A percentile compares a stretch with the other conserved stretches of the same genome.
Evolutionary conservation across 148 eudicot species (phyloP).

Genomic region (Chenopodium suecicum): DNA sequence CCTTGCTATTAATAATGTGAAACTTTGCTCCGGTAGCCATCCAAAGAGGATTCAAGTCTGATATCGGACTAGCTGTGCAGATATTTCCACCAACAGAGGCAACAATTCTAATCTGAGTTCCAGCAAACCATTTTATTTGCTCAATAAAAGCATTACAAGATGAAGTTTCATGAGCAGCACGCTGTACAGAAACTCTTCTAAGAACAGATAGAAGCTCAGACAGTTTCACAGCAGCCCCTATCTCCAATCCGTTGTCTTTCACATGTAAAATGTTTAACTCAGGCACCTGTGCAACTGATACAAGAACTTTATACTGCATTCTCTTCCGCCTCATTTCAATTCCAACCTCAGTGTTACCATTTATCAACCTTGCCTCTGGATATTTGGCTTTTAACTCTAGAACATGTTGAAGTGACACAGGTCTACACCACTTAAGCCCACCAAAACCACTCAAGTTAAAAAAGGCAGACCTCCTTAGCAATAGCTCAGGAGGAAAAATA

Average conservation of each 20-base stretch:
- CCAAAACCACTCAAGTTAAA: conserved; percentile 64
- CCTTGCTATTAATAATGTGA: conserved; percentile 63
- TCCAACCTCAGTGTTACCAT: conserved; percentile 92
- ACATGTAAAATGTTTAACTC: conserved; percentile 71
- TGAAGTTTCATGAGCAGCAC: conserved; percentile 60
- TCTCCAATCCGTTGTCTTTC: conserved; percentile 82
- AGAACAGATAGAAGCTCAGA: conserved; percentile 62
- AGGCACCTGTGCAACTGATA: conserved; percentile 70
- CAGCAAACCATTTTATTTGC: conserved; percentile 98
- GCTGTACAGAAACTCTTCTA: conserved; percentile 44
- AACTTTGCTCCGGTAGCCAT: conserved; percentile 91
- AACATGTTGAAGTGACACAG: conserved; percentile 71
- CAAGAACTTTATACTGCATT: conserved; percentile 64
- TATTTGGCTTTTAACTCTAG: conserved; percentile 72
- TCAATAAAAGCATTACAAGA: conserved; percentile 80
- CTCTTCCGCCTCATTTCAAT: conserved; percentile 91
- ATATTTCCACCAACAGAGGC: conserved; percentile 98
- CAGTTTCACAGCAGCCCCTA: conserved; percentile 83
- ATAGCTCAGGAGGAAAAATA: conserved; percentile 89
- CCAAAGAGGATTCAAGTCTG: conserved; percentile 98
- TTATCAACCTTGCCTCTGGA: conserved; percentile 74
- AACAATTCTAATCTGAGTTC: conserved; percentile 93
- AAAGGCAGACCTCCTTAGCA: conserved; percentile 49
- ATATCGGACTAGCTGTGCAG: conserved; percentile 98
- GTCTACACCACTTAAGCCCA: conserved; percentile 88